A percentile compares a stretch with the other conserved stretches of the same genome.
phyloP scores from a whole-genome alignment of 1,139 yeast species.

The Arxiozyma bovina region DNA sequence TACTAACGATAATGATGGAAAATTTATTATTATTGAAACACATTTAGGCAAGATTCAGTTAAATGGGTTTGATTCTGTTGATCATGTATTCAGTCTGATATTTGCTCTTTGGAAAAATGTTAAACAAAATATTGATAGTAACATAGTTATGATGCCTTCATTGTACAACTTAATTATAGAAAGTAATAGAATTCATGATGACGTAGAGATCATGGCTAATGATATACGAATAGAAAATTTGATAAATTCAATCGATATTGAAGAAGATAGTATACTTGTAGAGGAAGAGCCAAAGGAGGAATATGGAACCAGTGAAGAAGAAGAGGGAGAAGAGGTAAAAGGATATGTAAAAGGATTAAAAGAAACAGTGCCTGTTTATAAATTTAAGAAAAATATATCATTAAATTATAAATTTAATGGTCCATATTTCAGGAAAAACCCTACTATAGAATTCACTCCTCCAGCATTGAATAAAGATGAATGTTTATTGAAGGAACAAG shows the following conservation, averaged over 20 bases:
- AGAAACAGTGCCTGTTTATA: constrained; percentile 19
- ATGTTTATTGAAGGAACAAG: constrained; percentile 41
- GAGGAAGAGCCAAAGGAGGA: constrained; percentile 9
- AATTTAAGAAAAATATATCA: constrained; percentile 29
- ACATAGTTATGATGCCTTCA: constrained; percentile 1
- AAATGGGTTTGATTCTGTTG: constrained; percentile 81
- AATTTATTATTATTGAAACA: constrained; percentile 75
- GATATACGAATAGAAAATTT: constrained; percentile 9
- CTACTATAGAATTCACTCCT: constrained; percentile 37
- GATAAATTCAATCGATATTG: constrained; percentile 19
- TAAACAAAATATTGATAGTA: not conserved
- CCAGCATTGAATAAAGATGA: constrained; percentile 49
- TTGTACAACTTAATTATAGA: constrained; percentile 1
- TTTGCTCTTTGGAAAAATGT: not conserved
- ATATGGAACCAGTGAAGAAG: constrained; percentile 3
- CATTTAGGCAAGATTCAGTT: constrained; percentile 55
- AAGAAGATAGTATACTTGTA: constrained; percentile 17
- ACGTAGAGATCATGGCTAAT: constrained; percentile 4
- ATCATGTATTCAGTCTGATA: constrained; percentile 37
- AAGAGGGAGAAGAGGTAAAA: constrained; percentile 30
- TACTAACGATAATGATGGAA: constrained; percentile 66
- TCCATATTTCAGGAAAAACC: constrained; percentile 36
- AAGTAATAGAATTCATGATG: not conserved
- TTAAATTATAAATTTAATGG: constrained; percentile 15
- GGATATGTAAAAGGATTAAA: constrained; percentile 12